Evolutionary conservation across 2,329 filamentous ascomycete genomes (phyloP), one percentile per base, ranked within the genome.

Genomic region (Apiospora malaysiana): DNA sequence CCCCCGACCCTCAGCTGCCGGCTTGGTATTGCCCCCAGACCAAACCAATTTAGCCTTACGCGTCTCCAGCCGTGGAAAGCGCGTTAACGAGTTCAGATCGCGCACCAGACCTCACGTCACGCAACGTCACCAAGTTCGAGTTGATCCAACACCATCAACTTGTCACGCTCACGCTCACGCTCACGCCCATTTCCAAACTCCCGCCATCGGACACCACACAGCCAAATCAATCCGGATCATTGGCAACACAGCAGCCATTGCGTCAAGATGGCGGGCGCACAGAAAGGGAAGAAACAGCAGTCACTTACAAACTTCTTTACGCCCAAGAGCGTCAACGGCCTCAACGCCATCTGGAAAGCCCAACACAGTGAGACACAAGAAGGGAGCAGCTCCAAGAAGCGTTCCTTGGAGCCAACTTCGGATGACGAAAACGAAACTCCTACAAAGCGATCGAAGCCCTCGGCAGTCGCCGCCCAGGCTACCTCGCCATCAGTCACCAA

Each of bases 271-370:
- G 78, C 82, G 21, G 79, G 80, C 42, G 77, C 81, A 18, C 72
- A 84, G 0, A 85, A 84, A 40, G 83, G 80, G 70, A 93, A 92
- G 81, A 93, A 92, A 76, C 94, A 98, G 78, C 89, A 92, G 75
- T 93, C 94, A 0, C 91, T 98, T 72, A 96, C 94, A 3, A 95
- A 91, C 78, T 97, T 97, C 82, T 97, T 97, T 79, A 88, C 90
- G 0, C 90, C 89, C 18, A 91, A 88, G 73, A 83, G 88, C 16
- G 79, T 82, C 77, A 87, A 87, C 79, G 84, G 83, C 71, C 76
- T 84, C 32, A 76, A 80, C n/a, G 78, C 82, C 46, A 76, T 79
- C 65, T 78, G 81, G 70, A 75, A 78, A 72, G 81, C 82, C 70
- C 75, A 81, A 67, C 76, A 76, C 68, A 72, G 63, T 65, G 70